Base-by-base conservation (phyloP, 1,284 basidiomycete species). In the Erythrobasidium hasegawianum region DNA sequence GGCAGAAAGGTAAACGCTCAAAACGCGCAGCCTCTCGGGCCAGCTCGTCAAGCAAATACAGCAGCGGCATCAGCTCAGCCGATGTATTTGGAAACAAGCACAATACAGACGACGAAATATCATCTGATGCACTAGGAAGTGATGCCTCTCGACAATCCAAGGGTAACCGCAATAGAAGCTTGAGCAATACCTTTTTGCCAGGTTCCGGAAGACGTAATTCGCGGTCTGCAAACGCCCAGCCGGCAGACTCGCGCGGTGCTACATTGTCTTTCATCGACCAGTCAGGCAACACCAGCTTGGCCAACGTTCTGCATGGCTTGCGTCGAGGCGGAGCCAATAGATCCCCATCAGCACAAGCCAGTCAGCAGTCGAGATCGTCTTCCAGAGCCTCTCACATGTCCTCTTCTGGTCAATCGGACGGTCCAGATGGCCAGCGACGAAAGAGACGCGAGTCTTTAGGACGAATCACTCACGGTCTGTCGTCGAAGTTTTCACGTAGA, bases 31-130 rank as follows among this genome's bases (percentile, higher is more conserved):
- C 3, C 14, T 26, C 18, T 39, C 49, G 29, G 43, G 40, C n/a
- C 38, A 14, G 33, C 13, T 33, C 27, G 13, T 56, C 54, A 2
- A 24, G 27, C 29, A 27, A 55, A 11, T 65, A 57, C 39, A 20
- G 38, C 5, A 56, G 62, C 22, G 62, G 62, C 10, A 65, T 65
- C 22, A 43, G 33, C 14, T 65, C 62, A 20, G 62, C 57, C 50
- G 62, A 65, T 22, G 43, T 65, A n/a, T 65, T 65, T 22, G 56
- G 55, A 9, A 39, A 49, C 24, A 57, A 24, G 13, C 47, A 39
- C 38, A 39, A 65, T 14, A 65, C 50, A n/a, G 54, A 57, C 29
- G 61, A 57, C 24, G 62, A 58, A 41, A 47, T 20, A 26, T n/a
- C 18, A 50, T 43, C 45, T 33, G 56, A 11, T 9, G 40, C 57